Conservation (phyloP, 371 early-diverging fungal genomes). For the Zychaea mexicana region DNA sequence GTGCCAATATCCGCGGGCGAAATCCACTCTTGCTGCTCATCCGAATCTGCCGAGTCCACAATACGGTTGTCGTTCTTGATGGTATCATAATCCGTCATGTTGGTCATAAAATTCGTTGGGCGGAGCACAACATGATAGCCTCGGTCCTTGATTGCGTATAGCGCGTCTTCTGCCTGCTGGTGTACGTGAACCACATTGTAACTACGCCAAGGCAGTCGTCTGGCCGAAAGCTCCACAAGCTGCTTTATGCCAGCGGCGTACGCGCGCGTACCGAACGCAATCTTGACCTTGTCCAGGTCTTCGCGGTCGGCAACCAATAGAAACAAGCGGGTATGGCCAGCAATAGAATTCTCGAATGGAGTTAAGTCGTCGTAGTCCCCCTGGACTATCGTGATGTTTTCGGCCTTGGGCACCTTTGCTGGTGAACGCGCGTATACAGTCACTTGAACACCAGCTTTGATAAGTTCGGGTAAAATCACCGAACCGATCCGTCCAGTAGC, state of each 20-base stretch:
- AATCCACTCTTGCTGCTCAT: slow-evolving; percentile 16
- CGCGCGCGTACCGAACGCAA: slow-evolving; percentile 8
- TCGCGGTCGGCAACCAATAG: slow-evolving; percentile 10
- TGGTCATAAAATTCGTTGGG: slow-evolving; percentile 20
- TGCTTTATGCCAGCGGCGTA: slow-evolving; percentile 38
- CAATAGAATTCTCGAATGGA: slow-evolving; percentile 20
- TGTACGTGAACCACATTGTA: not conserved
- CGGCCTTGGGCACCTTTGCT: slow-evolving; percentile 9
- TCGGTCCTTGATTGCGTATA: slow-evolving; percentile 26
- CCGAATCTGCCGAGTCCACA: slow-evolving; percentile 1
- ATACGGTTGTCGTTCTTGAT: slow-evolving; percentile 3
- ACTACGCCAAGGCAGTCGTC: slow-evolving; percentile 10
- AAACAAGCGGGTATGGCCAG: slow-evolving; percentile 32
- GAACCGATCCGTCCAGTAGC: slow-evolving; percentile 35
- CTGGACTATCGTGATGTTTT: slow-evolving; percentile 14
- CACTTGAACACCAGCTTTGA: not conserved
- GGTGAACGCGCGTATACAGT: slow-evolving; percentile 26
- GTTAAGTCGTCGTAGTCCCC: slow-evolving; percentile 29
- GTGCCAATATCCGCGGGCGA: slow-evolving; percentile 18
- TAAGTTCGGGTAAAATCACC: slow-evolving; percentile 13
- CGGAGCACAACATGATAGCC: slow-evolving; percentile 16
- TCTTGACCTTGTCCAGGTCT: slow-evolving; percentile 12
- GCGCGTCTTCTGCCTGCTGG: slow-evolving; percentile 2
- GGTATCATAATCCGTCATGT: slow-evolving; percentile 1
- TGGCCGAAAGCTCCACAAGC: slow-evolving; percentile 33